These are phyloP conservation scores for Strobilomyces echinocephalus DNA, from an alignment of 768 basidiomycete genomes.

Conservation along the genomic window DNA sequence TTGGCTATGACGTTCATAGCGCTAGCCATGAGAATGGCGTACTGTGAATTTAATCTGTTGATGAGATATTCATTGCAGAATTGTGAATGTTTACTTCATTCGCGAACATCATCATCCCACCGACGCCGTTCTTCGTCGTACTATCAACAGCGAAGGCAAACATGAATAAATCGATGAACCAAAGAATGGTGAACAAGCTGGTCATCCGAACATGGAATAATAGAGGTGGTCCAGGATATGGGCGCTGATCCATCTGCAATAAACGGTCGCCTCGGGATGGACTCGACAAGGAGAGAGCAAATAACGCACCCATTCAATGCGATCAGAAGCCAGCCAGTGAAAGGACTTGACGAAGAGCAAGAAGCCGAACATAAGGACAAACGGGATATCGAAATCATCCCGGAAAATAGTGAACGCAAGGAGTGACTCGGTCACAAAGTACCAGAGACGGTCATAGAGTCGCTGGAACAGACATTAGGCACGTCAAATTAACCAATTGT, in stretches of 20 bases:
- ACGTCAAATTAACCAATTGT: background rate
- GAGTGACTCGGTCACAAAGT: conserved; percentile 94
- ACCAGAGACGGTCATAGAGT: conserved; percentile 94
- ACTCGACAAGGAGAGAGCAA: background rate
- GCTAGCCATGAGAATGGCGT: conserved; percentile 82
- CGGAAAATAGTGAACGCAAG: conserved; percentile 97
- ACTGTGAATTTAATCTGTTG: conserved; percentile 44
- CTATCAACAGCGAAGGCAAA: conserved; percentile 77
- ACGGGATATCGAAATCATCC: conserved; percentile 90
- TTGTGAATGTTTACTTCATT: conserved; percentile 63
- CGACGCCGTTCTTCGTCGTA: conserved; percentile 72
- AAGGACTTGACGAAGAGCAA: conserved; percentile 94
- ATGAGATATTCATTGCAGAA: conserved; percentile 1
- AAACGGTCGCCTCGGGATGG: conserved; percentile 1
- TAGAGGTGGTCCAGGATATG: conserved; percentile 76
- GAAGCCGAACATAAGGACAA: conserved; percentile 92
- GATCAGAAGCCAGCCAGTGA: conserved; percentile 94
- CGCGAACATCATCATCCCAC: conserved; percentile 92
- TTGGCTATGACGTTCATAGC: conserved; percentile 74
- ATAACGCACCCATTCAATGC: conserved; percentile 88
- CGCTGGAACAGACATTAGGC: conserved; percentile 50
- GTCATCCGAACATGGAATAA: conserved; percentile 86
- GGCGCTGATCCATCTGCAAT: conserved; percentile 92
- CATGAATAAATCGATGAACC: conserved; percentile 70
- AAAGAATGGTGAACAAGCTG: conserved; percentile 68